Base-by-base conservation (phyloP, 75 land plant genomes). In the Larix kaempferi region DNA sequence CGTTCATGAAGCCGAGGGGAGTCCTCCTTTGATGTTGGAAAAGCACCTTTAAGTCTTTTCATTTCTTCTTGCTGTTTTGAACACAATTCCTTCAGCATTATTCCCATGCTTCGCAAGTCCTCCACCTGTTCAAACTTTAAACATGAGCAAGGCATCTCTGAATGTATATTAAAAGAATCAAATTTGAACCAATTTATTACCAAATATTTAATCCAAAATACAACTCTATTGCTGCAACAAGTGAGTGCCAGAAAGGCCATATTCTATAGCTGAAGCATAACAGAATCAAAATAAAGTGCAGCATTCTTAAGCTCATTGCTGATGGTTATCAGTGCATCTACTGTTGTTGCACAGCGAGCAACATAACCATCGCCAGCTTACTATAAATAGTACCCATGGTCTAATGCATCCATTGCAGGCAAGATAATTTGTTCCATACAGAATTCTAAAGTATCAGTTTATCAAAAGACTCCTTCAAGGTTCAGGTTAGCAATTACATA, bases 1-100 rank as follows among this genome's bases (percentile, higher is more conserved):
- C 84, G 27, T 6, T 90, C 82, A 22, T 84, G 85, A 52, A 90
- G 82, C 21, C 86, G 90, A 52, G 83, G 81, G 62, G 82, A 79
- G 85, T 77, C 85, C 21, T 76, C 86, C 79, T 86, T 89, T 13
- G 87, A 87, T 58, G 86, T 79, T 49, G 91, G 75, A 22, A 88
- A 84, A 25, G 90, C 83, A 74, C 44, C 77, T 80, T 88, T 92
- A 63, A 88, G 73, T 21, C 79, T 73, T 82, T 88, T 88, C 26
- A 92, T 88, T 75, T 92, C 94, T 35, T 90, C 89, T 61, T 90
- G 85, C 76, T 92, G 94, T 78, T 81, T 84, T 79, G 88, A 63
- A 65, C 94, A 92, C 82, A 92, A 74, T 62, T 92, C 88, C 82
- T 88, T 90, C 85, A 92, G 69, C 76, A 80, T 63, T 56, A 76